Conservation (phyloP, 1,284 basidiomycete species). For the Vanrija pseudolonga region DNA sequence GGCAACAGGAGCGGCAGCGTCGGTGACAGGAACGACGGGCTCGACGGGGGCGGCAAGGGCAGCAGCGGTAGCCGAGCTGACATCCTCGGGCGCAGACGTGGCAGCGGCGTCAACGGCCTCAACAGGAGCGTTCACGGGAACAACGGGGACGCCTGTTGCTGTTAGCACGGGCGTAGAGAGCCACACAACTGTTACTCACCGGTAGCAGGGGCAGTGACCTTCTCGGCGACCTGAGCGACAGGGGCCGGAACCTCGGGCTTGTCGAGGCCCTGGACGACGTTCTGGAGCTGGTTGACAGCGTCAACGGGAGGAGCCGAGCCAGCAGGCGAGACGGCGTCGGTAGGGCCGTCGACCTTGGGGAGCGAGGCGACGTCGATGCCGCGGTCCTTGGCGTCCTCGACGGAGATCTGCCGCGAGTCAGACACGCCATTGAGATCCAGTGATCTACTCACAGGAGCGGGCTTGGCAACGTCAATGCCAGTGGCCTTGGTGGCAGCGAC, state of each 20-base stretch:
- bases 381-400: conserved; percentile 42
- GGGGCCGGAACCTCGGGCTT: conserved; percentile 6
- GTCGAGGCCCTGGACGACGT: conserved; percentile 39
- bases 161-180: not conserved
- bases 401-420: conserved; percentile 19
- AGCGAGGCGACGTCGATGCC: conserved; percentile 40
- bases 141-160: conserved; percentile 9
- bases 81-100: conserved; percentile 26
- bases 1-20: conserved; percentile 22
- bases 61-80: conserved; percentile 15
- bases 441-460: conserved; percentile 32
- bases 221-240: not conserved
- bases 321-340: conserved; percentile 27
- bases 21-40: not conserved
- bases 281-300: conserved; percentile 34
- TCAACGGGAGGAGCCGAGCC: conserved; percentile 29
- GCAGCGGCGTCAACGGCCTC: conserved; percentile 32
- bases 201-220: not conserved
- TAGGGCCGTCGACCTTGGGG: conserved; percentile 26
- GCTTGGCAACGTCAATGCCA: conserved; percentile 40
- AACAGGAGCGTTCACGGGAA: conserved; percentile 2
- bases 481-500: conserved; percentile 36
- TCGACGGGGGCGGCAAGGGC: not conserved
- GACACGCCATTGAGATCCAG: not conserved
- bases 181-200: too few species aligned